A percentile compares a stretch with the other conserved stretches of the same genome.
phyloP scores from a whole-genome alignment of 2,329 filamentous ascomycete genomes.

The Fusarium lyarnte region DNA sequence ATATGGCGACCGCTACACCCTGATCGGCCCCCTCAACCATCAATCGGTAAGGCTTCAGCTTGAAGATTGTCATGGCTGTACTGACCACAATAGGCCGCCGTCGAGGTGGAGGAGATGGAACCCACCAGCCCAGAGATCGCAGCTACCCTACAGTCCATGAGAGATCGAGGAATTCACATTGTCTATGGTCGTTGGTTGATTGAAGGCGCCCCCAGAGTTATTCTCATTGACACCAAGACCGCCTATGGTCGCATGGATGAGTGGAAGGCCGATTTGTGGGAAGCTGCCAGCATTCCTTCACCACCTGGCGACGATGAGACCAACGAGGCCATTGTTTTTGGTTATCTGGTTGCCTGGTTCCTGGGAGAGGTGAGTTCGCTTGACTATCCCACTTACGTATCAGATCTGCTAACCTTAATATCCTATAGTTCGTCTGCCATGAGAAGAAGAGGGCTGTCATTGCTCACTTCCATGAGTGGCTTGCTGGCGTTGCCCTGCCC shows the following conservation, averaged over 20 bases:
- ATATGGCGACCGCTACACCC: constrained; percentile 96
- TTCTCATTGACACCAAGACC: constrained; percentile 94
- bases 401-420: constrained; percentile 22
- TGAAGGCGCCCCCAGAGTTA: constrained; percentile 90
- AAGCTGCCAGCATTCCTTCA: constrained; percentile 90
- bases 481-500: constrained; percentile 91
- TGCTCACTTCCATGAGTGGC: constrained; percentile 99
- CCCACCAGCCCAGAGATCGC: constrained; percentile 82
- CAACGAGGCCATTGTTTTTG: constrained; percentile 97
- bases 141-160: constrained; percentile 90
- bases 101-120: constrained; percentile 94
- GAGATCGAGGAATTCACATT: constrained; percentile 86
- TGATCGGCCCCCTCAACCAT: constrained; percentile 93
- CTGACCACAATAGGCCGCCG: constrained; percentile 74
- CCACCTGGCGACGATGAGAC: constrained; percentile 93
- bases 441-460: constrained; percentile 93
- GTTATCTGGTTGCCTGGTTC: constrained; percentile 98
- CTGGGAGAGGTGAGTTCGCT: constrained; percentile 80
- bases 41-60: constrained; percentile 72
- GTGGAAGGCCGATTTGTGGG: constrained; percentile 98
- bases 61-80: neutral
- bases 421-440: constrained; percentile 83
- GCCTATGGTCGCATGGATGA: constrained; percentile 92
- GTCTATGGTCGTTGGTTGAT: constrained; percentile 98
- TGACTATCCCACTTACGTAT: neutral